Percentiles rank a stretch among this genome's conserved stretches.
phyloP scores from a whole-genome alignment of 441 rosid genomes.

The Arabidopsis lyrata region DNA sequence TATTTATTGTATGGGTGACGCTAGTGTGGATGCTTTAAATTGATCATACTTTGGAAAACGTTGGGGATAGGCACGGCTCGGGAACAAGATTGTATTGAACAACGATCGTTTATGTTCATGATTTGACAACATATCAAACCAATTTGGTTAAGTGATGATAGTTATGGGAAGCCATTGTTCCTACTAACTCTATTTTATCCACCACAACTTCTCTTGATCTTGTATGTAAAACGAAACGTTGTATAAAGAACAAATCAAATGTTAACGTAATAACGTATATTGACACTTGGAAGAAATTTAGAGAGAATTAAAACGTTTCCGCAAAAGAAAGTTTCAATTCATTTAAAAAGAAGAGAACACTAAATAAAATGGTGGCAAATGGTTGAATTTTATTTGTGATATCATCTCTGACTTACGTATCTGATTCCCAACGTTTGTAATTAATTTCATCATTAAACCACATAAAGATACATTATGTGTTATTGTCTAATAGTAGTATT shows the following conservation, averaged over 20 bases:
- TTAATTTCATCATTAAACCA: too few species aligned
- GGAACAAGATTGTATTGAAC: slow-evolving; percentile 15
- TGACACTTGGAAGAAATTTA: background rate
- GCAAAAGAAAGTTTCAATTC: background rate
- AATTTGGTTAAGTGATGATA: background rate
- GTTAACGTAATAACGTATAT: background rate
- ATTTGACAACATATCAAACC: background rate
- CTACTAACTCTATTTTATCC: background rate
- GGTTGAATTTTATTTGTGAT: background rate
- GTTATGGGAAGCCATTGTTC: background rate
- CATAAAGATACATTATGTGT: too few species aligned
- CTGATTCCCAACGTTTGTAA: too few species aligned
- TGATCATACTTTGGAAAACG: slow-evolving; percentile 33
- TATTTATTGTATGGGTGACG: slow-evolving; percentile 20
- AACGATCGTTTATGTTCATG: background rate
- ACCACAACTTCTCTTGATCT: background rate
- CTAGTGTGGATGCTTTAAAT: slow-evolving; percentile 29
- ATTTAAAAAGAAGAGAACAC: too few species aligned
- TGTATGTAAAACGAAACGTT: background rate
- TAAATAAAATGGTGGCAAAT: background rate
- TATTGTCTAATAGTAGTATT: too few species aligned
- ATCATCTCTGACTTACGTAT: background rate
- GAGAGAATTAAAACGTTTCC: background rate
- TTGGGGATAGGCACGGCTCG: slow-evolving; percentile 32
- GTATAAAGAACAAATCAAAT: background rate